Conservation (phyloP, 441 rosid species). For the Mallotus japonicus region DNA sequence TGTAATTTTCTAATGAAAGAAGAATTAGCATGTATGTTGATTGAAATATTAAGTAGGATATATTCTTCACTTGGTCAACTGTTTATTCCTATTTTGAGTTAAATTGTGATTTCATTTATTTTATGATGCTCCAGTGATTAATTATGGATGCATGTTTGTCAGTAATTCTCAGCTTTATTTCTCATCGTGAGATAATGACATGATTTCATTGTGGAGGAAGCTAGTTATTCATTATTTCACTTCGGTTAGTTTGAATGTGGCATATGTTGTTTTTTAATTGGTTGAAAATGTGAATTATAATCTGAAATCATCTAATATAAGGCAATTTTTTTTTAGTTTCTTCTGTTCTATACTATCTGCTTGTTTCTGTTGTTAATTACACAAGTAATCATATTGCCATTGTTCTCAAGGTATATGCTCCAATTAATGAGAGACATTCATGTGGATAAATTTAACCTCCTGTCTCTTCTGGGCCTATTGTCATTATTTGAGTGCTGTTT, state of each 20-base stretch:
- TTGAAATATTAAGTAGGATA: no score
- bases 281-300: background rate
- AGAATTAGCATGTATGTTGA: no score
- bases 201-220: background rate
- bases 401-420: background rate
- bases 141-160: background rate
- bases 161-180: background rate
- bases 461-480: background rate
- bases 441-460: background rate
- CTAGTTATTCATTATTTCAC: no score
- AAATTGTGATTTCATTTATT: no score
- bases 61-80: no score
- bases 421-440: background rate
- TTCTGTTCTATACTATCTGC: background rate
- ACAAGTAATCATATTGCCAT: background rate
- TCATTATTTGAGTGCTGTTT: slow-evolving; percentile 23
- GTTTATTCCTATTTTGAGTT: no score
- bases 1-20: no score
- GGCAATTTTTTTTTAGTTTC: background rate
- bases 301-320: background rate
- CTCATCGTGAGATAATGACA: background rate
- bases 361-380: background rate
- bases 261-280: background rate
- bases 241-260: background rate
- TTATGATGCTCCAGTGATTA: background rate